Base-by-base conservation (phyloP, 2,329 filamentous ascomycete species). In the Pestalotiopsis sp. region DNA sequence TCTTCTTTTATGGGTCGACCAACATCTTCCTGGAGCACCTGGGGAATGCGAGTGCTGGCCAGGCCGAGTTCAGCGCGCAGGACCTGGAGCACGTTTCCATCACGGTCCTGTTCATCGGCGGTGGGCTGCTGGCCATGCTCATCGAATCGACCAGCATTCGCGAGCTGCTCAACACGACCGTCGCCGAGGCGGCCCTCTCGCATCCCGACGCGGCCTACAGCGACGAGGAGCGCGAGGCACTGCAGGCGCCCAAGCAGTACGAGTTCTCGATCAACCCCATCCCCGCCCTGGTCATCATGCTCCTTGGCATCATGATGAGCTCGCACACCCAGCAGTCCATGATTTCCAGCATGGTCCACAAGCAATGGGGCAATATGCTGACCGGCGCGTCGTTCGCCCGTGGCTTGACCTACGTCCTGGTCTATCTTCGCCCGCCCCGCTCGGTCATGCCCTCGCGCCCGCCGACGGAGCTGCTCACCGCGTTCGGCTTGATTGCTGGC, bases 1-100 rank as follows among this genome's bases (percentile, higher is more conserved):
- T 98, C 71, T 97, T 94, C 82, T 83, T 93, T 38, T 98, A 98
- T 76, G 95, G 96, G 40, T 84, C 89, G 2, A 95, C 91, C 69
- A 98, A 98, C 79, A 90, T 98, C 67, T 98, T 97, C 79, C 84
- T 98, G 38, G 95, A 98, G 79, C 95, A 97, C 76, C 85, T 98
- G 30, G 89, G 90, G 66, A 88, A 86, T 64, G 90, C 88, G 85
- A 52, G 55, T 22, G 40, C 17, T 2, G 60, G 60, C 60, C 93
- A 92, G 40, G 81, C 84, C 13, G 85, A 80, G 65, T 98, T 94
- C 91, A 89, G 86, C 65, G 81, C 93, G 0, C 88, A 91, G 69
- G 95, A 98, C 77, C 82, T 98, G 22, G 94, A 98, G 80, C 96
- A 98, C 78, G 83, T 97, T 60, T 95, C 94, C 13, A 98, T 98